Percentiles rank a stretch among this genome's conserved stretches.
Evolutionary conservation across 2,329 filamentous ascomycete species (phyloP).

Genomic region (Colletotrichum neosansevieriae): DNA sequence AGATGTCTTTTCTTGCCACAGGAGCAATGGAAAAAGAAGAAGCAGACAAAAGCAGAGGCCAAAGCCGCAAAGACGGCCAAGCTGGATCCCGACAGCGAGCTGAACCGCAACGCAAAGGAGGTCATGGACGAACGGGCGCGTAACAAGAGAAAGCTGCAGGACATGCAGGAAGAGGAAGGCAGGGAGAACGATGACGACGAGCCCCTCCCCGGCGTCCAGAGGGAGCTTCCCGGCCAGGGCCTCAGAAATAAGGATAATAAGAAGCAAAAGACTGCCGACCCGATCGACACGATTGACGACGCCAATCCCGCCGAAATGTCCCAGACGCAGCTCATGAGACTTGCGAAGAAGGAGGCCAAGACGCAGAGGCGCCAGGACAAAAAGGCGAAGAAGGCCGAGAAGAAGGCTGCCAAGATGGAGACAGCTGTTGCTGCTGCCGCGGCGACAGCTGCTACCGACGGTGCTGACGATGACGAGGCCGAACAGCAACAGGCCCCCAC

Average conservation of each 20-base stretch:
- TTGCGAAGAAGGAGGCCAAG: slow-evolving; percentile 46
- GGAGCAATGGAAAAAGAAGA: slow-evolving; percentile 96
- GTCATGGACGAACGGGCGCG: slow-evolving; percentile 83
- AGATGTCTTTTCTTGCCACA: slow-evolving; percentile 51
- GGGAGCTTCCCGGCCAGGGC: slow-evolving; percentile 74
- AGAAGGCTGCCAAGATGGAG: slow-evolving; percentile 43
- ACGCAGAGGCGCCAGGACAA: slow-evolving; percentile 63
- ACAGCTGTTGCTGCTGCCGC: too few species aligned
- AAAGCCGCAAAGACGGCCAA: slow-evolving; percentile 87
- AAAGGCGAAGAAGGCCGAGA: slow-evolving; percentile 50
- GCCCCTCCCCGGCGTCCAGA: slow-evolving; percentile 65
- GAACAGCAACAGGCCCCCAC: slow-evolving; percentile 60
- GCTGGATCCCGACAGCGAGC: slow-evolving; percentile 86
- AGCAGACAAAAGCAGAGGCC: slow-evolving; percentile 93
- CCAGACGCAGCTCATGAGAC: slow-evolving; percentile 39
- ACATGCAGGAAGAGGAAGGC: slow-evolving; percentile 64
- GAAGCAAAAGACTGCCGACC: slow-evolving; percentile 62
- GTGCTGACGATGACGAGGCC: slow-evolving; percentile 27
- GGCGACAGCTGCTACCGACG: not conserved
- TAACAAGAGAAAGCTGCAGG: slow-evolving; percentile 84
- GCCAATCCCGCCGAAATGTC: slow-evolving; percentile 42
- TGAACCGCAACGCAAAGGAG: slow-evolving; percentile 87
- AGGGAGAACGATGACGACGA: slow-evolving; percentile 58
- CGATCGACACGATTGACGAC: slow-evolving; percentile 37
- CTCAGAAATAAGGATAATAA: slow-evolving; percentile 66